Evolutionary conservation across 208 protist species (phyloP).

Genomic region (Leishmania major): DNA sequence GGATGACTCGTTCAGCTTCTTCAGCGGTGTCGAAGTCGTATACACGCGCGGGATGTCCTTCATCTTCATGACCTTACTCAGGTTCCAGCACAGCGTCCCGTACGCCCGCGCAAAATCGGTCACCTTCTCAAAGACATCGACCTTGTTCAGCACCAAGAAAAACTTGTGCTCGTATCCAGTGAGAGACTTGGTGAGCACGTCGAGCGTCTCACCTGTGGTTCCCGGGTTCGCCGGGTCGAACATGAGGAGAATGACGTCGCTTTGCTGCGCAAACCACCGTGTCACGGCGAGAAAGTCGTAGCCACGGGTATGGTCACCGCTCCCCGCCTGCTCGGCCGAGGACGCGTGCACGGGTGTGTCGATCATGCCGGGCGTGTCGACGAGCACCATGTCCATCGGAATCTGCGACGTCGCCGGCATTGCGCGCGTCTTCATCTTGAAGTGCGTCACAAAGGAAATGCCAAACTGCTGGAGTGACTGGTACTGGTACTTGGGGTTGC

Average conservation of each 20-base stretch:
- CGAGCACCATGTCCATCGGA: slow-evolving; percentile 75
- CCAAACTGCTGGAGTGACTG: slow-evolving; percentile 80
- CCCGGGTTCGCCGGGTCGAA: slow-evolving; percentile 91
- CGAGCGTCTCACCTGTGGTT: slow-evolving; percentile 92
- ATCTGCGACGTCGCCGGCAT: slow-evolving; percentile 45
- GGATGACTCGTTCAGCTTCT: background rate
- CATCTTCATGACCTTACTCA: slow-evolving; percentile 86
- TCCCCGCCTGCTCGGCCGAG: slow-evolving; percentile 26
- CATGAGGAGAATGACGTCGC: slow-evolving; percentile 91
- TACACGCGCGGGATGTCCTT: slow-evolving; percentile 94
- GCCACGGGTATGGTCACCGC: slow-evolving; percentile 61
- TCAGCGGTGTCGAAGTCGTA: slow-evolving; percentile 73
- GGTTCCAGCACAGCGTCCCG: slow-evolving; percentile 93
- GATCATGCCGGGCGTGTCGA: slow-evolving; percentile 94
- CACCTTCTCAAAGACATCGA: slow-evolving; percentile 80
- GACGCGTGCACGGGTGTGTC: slow-evolving; percentile 71
- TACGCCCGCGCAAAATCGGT: slow-evolving; percentile 91
- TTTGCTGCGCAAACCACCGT: slow-evolving; percentile 87
- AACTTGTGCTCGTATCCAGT: slow-evolving; percentile 89
- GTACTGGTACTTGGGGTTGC: slow-evolving; percentile 75
- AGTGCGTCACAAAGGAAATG: slow-evolving; percentile 71
- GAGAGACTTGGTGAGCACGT: slow-evolving; percentile 89
- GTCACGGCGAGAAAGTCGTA: slow-evolving; percentile 89
- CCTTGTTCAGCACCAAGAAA: slow-evolving; percentile 90
- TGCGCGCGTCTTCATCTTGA: slow-evolving; percentile 75